phyloP scores from a whole-genome alignment of 441 rosid genomes.

The Syzygium malaccense region DNA sequence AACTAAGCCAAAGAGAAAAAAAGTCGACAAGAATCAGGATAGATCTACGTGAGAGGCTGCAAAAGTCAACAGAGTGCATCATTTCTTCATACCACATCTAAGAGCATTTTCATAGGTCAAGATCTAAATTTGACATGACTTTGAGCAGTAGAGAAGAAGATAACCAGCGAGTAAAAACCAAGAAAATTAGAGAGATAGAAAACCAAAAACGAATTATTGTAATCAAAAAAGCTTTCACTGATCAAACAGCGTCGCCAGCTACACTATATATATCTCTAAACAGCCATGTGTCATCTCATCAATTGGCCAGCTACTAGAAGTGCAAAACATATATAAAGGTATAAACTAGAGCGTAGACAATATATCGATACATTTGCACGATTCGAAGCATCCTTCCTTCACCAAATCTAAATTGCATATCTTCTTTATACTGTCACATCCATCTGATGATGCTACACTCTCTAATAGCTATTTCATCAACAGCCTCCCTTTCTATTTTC shows the following conservation, averaged over 20 bases:
- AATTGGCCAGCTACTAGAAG: neutral
- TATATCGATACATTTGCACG: neutral
- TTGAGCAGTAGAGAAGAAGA: neutral
- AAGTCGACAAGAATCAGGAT: neutral
- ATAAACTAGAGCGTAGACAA: neutral
- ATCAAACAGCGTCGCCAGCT: neutral
- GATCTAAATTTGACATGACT: neutral
- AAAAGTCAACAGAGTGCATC: neutral
- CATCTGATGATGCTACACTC: neutral
- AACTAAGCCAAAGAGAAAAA: constrained; percentile 19
- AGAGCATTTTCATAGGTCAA: neutral
- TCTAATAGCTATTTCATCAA: neutral
- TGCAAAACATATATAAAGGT: neutral
- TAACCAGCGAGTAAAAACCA: neutral
- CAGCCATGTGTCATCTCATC: neutral
- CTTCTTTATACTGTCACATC: neutral
- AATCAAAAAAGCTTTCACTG: neutral
- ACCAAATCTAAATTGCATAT: neutral
- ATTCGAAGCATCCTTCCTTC: neutral
- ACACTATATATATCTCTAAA: neutral
- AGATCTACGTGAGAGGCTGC: neutral
- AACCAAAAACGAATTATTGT: neutral
- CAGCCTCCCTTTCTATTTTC: neutral
- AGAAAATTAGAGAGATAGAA: neutral
- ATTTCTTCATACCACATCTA: neutral